Base-by-base conservation (phyloP, 169 alveolate species). In the Plasmodium knowlesi region DNA sequence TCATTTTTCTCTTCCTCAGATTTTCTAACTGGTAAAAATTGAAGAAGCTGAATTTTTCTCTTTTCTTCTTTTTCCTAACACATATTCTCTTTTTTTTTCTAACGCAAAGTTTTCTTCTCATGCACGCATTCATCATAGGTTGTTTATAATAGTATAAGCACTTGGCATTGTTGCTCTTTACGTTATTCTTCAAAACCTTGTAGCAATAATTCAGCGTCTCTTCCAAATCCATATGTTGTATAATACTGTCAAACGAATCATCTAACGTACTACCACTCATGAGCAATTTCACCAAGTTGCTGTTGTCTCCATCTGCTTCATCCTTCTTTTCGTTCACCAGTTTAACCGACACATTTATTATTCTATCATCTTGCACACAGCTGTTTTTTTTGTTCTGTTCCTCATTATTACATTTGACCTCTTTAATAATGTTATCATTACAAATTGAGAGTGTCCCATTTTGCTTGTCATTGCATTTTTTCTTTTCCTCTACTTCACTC, bases 201-300 rank as follows among this genome's bases (percentile, higher is more conserved):
- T 78, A 89, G 73, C 94, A 89, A 89, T 89, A 89, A 89, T 89
- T 70, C 53, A 89, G 54, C 32, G 90, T 78, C 54, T 89, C 76
- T 39, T 89, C 89, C 50, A 89, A 78, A 78, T 89, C 89, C n/a
- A 89, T 79, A 30, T 89, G 90, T 10, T 89, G 74, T 80, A 89
- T 57, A 54, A 50, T 25, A 53, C 34, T 57, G 10, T 79, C 85
- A 72, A 57, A 54, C 0, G 71, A 9, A 25, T 74, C 16, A 41
- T 76, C 53, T 5, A 10, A 16, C 32, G 67, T 14, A 0, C 46
- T 74, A 76, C 41, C 50, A 34, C 25, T 57, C 79, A 82, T 53
- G n/a, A 61, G 80, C 1, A 82, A 46, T 19, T 34, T 16, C 34
- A 28, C 16, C 8, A 57, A 43, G 79, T 46, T 73, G 14, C 3